Conservation (phyloP, 2,329 filamentous ascomycete genomes). For the Botrytis squamosa region DNA sequence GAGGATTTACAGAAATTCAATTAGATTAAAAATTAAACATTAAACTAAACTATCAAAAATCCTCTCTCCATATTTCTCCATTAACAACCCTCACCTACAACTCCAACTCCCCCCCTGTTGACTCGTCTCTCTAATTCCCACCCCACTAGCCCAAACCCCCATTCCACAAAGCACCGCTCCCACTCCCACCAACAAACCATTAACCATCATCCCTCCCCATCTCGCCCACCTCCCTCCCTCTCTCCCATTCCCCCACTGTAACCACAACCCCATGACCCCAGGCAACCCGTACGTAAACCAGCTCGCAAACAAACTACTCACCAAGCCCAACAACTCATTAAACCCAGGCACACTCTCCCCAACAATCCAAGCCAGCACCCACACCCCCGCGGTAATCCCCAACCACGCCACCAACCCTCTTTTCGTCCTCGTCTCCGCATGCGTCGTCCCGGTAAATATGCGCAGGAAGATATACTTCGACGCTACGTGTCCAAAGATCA, state of each 20-base stretch:
- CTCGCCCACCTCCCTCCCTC: conserved; percentile 24
- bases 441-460: conserved; percentile 53
- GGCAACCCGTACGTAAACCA: conserved; percentile 62
- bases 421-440: conserved; percentile 49
- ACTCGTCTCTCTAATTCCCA: background rate
- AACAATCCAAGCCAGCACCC: conserved; percentile 64
- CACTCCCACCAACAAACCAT: conserved; percentile 19
- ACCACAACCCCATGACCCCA: conserved; percentile 49
- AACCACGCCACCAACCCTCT: conserved; percentile 50
- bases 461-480: conserved; percentile 64
- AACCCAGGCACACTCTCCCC: conserved; percentile 68
- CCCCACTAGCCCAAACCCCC: conserved; percentile 24
- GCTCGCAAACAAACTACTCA: conserved; percentile 47
- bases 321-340: conserved; percentile 61
- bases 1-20: background rate
- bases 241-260: conserved; percentile 44
- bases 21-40: background rate
- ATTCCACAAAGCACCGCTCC: conserved; percentile 23
- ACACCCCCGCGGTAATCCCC: conserved; percentile 53
- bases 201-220: conserved; percentile 1
- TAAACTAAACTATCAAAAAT: background rate
- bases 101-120: background rate
- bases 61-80: background rate
- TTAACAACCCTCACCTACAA: background rate
- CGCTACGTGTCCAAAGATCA: conserved; percentile 67